Evolutionary conservation across 495 filamentous ascomycete genomes (phyloP), one percentile per base, ranked within the genome.

Genomic region (Tuber brumale): DNA sequence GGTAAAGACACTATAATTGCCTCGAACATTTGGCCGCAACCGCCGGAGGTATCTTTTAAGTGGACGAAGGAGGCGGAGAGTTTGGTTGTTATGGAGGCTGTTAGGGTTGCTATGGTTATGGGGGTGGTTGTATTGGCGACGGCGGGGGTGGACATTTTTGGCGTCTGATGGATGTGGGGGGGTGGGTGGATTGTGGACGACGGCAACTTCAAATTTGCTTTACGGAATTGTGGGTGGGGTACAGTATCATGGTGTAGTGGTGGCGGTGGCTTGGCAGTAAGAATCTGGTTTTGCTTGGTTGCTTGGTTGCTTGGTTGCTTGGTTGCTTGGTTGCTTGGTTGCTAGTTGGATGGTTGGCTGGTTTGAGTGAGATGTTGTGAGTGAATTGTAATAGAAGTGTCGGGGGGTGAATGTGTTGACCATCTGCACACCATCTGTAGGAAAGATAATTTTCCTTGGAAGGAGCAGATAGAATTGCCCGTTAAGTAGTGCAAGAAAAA

Each of bases 11-110:
- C 94, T 70, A 99, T 94, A 43, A 94, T 89, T 3, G 94, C 92
- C 75, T 95, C 92, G 86, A 94, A 97, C 80, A 95, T 93, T 85
- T 97, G 94, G 72, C 95, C 96, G 84, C 96, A 98, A 80, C 95
- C 96, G 79, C 95, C 95, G 70, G 93, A 97, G 85, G 95, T 89
- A 84, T 99, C 95, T 79, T 92, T 91, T 81, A 99, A 92, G 82
- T 97, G 92, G 74, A 97, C 95, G 85, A 96, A 89, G 61, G 88
- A 88, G 21, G 95, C 95, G 74, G 91, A 88, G 69, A 99, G 87
- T 76, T 91, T 89, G 74, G 91, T 88, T 10, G 87, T 87, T 74
- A 99, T 86, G 73, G 92, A 93, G 39, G 84, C 83, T 83, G 88
- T 89, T 69, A 99, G 85, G 61, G 87, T 88, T 44, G 87, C 89